Evolutionary conservation across 106 monocot species (phyloP).

Genomic region (Chionographis japonica): DNA sequence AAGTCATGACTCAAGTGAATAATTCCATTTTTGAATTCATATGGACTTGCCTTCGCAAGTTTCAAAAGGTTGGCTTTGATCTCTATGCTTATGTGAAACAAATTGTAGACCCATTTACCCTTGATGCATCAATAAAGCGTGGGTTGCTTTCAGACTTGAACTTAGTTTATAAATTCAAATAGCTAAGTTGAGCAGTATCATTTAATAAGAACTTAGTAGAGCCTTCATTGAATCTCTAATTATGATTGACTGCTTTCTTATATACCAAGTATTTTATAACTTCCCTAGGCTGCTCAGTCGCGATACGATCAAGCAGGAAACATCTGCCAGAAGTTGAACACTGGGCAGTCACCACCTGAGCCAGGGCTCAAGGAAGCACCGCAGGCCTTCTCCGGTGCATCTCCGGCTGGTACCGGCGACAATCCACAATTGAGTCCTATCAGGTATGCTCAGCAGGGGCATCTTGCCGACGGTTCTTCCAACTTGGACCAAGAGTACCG

Average conservation of each 20-base stretch:
- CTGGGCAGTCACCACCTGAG: background rate
- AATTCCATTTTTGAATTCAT: too few relatives aligned
- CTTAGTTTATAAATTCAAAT: too few relatives aligned
- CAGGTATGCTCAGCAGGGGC: background rate
- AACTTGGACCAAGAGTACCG: conserved; percentile 23
- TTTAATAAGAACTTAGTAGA: too few relatives aligned
- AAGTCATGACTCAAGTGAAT: too few relatives aligned
- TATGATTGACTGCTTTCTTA: background rate
- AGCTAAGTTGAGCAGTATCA: too few relatives aligned
- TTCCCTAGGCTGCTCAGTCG: conserved; percentile 1
- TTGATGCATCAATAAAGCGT: too few relatives aligned
- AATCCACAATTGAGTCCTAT: background rate
- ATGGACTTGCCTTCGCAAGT: too few relatives aligned
- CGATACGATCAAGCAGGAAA: background rate
- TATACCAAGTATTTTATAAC: too few relatives aligned
- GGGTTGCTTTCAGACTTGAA: too few relatives aligned
- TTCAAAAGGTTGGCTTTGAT: too few relatives aligned
- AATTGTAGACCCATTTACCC: too few relatives aligned
- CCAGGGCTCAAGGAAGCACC: background rate
- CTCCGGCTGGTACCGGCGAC: background rate
- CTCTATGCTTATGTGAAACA: too few relatives aligned
- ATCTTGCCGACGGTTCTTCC: background rate
- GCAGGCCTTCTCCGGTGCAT: background rate
- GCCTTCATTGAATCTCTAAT: background rate
- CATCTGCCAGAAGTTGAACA: background rate